A percentile compares a stretch with the other conserved stretches of the same genome.
These are phyloP conservation scores for Apiotrichum veenhuisii DNA, from an alignment of 1,284 basidiomycete species.

Conservation along the genomic window DNA sequence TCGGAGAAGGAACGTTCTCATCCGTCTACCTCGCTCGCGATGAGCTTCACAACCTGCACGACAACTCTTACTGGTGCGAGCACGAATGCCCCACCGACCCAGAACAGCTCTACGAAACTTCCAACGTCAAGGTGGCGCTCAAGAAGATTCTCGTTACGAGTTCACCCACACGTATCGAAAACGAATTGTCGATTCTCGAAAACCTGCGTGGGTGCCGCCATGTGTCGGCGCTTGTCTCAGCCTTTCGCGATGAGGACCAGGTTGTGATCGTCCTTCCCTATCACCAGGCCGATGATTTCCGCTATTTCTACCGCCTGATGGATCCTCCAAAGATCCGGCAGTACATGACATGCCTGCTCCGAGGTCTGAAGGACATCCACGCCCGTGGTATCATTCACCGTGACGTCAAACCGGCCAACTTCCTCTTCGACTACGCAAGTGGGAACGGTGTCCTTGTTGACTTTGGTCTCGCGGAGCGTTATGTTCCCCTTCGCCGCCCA, in stretches of 20 bases:
- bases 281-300: conserved; percentile 86
- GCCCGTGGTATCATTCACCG: conserved; percentile 87
- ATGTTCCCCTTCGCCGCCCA: conserved; percentile 47
- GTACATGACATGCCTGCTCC: conserved; percentile 89
- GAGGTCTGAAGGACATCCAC: conserved; percentile 85
- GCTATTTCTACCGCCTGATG: conserved; percentile 53
- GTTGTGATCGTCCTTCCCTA: conserved; percentile 94
- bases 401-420: conserved; percentile 98
- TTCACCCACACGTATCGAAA: conserved; percentile 84
- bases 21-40: conserved; percentile 98
- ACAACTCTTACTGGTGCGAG: conserved; percentile 77
- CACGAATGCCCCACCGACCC: conserved; percentile 37
- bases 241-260: conserved; percentile 87
- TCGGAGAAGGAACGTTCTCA: conserved; percentile 96
- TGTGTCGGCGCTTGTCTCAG: conserved; percentile 87
- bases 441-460: conserved; percentile 87
- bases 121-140: conserved; percentile 73
- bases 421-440: conserved; percentile 83
- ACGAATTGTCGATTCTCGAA: conserved; percentile 92
- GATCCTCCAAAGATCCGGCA: conserved; percentile 59
- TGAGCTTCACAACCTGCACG: conserved; percentile 66
- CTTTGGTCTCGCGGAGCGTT: conserved; percentile 81
- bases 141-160: conserved; percentile 98
- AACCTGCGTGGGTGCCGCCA: conserved; percentile 69
- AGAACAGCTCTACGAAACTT: conserved; percentile 1